A percentile compares a stretch with the other conserved stretches of the same genome.
These are phyloP conservation scores for Fusarium circinatum DNA, from an alignment of 2,329 filamentous ascomycete species.

Conservation along the genomic window DNA sequence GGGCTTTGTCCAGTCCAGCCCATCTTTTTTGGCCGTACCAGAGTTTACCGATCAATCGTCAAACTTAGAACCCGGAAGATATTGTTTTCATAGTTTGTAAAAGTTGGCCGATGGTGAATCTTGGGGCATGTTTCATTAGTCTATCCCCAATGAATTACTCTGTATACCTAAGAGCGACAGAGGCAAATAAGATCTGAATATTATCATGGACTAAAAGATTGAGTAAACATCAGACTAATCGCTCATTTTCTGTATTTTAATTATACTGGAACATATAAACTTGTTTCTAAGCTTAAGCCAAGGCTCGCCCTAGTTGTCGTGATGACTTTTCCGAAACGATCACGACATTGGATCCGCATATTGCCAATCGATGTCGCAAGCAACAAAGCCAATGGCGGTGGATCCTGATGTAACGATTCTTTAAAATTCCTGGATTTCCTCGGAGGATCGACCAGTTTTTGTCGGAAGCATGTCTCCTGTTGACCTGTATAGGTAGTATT, in stretches of 20 bases:
- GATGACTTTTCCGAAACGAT: not conserved
- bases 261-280: not conserved
- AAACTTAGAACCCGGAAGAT: no score
- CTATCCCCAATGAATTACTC: no score
- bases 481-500: not conserved
- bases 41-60: no score
- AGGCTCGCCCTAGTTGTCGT: not conserved
- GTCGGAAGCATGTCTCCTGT: not conserved
- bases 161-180: no score
- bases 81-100: not conserved
- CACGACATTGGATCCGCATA: not conserved
- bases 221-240: fast-evolving
- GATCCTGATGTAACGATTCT: not conserved
- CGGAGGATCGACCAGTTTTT: not conserved
- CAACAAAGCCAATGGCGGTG: not conserved
- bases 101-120: not conserved
- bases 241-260: fast-evolving
- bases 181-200: fast-evolving
- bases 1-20: not conserved
- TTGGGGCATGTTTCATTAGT: no score
- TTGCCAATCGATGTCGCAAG: not conserved
- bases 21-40: not conserved
- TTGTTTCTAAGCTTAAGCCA: not conserved
- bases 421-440: not conserved
- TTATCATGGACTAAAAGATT: no score